Evolutionary conservation across 345 rosid species (phyloP).

Genomic region (Linum tenue): DNA sequence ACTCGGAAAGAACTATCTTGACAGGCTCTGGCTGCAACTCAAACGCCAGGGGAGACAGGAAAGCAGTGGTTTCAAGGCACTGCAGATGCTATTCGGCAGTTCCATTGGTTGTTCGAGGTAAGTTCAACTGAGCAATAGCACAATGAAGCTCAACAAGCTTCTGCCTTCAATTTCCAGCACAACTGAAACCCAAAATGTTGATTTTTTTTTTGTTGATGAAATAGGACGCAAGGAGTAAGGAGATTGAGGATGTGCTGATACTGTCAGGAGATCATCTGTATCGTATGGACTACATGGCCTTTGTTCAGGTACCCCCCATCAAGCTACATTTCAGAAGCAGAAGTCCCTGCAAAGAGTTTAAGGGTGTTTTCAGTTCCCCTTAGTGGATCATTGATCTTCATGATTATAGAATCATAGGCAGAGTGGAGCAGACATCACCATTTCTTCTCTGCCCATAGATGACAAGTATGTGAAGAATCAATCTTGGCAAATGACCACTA

Average conservation of each 20-base stretch:
- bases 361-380: neutral
- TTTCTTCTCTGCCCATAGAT: slow-evolving; percentile 73
- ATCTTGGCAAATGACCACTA: no score
- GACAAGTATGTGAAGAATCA: slow-evolving; percentile 70
- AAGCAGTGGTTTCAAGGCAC: slow-evolving; percentile 96
- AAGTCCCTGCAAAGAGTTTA: neutral
- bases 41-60: slow-evolving; percentile 87
- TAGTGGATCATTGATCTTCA: slow-evolving; percentile 3
- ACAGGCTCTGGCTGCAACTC: slow-evolving; percentile 89
- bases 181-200: neutral
- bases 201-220: neutral
- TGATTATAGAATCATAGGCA: slow-evolving; percentile 69
- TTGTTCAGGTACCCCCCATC: slow-evolving; percentile 53
- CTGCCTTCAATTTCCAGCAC: neutral
- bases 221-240: slow-evolving; percentile 68
- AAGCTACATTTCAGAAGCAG: neutral
- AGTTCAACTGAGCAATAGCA: no score
- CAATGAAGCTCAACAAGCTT: neutral
- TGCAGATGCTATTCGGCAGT: slow-evolving; percentile 93
- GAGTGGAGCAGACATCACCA: slow-evolving; percentile 86
- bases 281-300: slow-evolving; percentile 93
- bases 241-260: slow-evolving; percentile 81
- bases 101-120: slow-evolving; percentile 98
- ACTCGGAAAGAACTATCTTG: neutral
- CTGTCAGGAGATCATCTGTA: slow-evolving; percentile 93